These are phyloP conservation scores for Binderoboletus segoi DNA, from an alignment of 1,284 basidiomycete genomes.

Conservation along the genomic window DNA sequence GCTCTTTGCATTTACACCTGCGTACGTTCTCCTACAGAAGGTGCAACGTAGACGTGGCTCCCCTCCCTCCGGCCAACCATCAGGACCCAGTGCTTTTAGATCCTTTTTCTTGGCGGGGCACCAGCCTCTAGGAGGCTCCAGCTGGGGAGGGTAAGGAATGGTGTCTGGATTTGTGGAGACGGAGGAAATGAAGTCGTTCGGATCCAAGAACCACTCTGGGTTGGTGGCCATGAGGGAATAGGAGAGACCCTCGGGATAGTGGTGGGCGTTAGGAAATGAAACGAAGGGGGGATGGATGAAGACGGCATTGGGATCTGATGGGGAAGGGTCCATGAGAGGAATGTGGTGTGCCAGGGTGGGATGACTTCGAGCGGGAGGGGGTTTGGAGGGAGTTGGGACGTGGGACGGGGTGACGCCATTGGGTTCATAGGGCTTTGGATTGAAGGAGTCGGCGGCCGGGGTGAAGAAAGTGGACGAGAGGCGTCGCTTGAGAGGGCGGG, in stretches of 20 bases:
- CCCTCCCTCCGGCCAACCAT: constrained; percentile 75
- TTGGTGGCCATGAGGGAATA: constrained; percentile 70
- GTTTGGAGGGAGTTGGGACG: constrained; percentile 23
- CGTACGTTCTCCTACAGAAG: constrained; percentile 77
- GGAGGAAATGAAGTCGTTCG: constrained; percentile 60
- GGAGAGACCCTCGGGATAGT: constrained; percentile 65
- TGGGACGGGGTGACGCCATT: constrained; percentile 25
- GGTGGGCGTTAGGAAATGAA: constrained; percentile 59
- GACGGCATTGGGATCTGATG: constrained; percentile 57
- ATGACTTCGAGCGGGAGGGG: constrained; percentile 31
- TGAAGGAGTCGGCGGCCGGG: constrained; percentile 58
- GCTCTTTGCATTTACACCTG: constrained; percentile 82
- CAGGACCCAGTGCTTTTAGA: constrained; percentile 60
- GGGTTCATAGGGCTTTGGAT: constrained; percentile 59
- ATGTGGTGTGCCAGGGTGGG: constrained; percentile 48
- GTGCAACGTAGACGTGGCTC: constrained; percentile 77
- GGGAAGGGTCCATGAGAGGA: constrained; percentile 65
- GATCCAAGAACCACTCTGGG: constrained; percentile 74
- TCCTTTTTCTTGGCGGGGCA: constrained; percentile 78
- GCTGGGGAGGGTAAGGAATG: constrained; percentile 67
- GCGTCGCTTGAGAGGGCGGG: constrained; percentile 51
- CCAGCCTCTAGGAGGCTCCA: constrained; percentile 81
- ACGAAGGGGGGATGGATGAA: constrained; percentile 75
- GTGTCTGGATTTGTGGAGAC: constrained; percentile 50
- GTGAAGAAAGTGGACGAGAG: constrained; percentile 57